These are phyloP conservation scores for Brassica incana DNA, from an alignment of 345 rosid species.

Conservation along the genomic window DNA sequence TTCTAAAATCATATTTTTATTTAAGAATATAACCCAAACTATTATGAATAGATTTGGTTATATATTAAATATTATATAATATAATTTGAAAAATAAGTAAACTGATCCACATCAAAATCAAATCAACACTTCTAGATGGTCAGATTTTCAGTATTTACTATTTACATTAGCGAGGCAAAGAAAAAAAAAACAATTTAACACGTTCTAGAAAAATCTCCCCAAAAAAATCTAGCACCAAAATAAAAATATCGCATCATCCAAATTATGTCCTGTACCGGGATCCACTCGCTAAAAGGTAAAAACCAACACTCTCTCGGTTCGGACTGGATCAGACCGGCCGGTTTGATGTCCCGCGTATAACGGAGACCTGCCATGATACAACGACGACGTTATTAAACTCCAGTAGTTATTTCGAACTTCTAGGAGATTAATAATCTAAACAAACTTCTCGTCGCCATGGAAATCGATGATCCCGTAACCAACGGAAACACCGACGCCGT, in stretches of 20 bases:
- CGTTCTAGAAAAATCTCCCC: too few relatives aligned
- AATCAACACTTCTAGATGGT: neutral
- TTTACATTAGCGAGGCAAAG: neutral
- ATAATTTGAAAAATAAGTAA: too few relatives aligned
- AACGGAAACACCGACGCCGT: constrained; percentile 45
- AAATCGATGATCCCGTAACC: constrained; percentile 51
- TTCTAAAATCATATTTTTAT: neutral
- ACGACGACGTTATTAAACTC: neutral
- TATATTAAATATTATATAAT: too few relatives aligned
- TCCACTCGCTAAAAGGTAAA: neutral
- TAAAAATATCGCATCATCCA: neutral
- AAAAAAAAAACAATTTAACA: neutral
- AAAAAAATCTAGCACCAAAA: neutral
- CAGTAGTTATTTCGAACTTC: too few relatives aligned
- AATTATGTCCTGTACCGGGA: neutral
- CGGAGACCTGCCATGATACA: too few relatives aligned
- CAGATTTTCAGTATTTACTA: neutral
- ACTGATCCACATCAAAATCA: neutral
- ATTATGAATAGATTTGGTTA: too few relatives aligned
- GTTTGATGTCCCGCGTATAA: neutral
- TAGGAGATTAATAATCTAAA: too few relatives aligned
- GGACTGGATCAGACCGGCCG: neutral
- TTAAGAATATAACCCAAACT: neutral
- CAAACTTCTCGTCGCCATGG: constrained; percentile 35
- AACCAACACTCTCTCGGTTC: neutral